Evolutionary conservation across 352 stramenopile species (phyloP).

Genomic region (Phytophthora multivora): DNA sequence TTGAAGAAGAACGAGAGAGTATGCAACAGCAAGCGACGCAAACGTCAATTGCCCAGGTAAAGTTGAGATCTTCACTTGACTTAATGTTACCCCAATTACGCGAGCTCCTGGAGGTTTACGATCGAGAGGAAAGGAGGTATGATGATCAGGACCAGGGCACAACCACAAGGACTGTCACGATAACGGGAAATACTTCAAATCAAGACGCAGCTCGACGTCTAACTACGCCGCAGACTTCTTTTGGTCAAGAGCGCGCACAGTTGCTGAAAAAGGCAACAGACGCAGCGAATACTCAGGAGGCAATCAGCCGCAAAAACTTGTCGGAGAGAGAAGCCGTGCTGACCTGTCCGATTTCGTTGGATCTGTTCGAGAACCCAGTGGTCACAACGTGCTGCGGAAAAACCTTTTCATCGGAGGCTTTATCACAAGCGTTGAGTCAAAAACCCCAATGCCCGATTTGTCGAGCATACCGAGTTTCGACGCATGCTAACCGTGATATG

Average conservation of each 20-base stretch:
- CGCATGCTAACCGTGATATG: conserved; percentile 20
- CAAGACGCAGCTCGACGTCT: conserved; percentile 8
- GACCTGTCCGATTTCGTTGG: conserved; percentile 31
- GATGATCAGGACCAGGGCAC: not conserved
- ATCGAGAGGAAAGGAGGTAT: conserved; percentile 13
- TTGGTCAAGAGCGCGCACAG: conserved; percentile 20
- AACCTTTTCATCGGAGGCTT: conserved; percentile 22
- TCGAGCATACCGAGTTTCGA: conserved; percentile 7
- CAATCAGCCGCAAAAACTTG: conserved; percentile 10
- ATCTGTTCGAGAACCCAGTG: conserved; percentile 33
- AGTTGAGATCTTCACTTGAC: conserved; percentile 11
- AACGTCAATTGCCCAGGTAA: conserved; percentile 1
- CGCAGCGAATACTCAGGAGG: conserved; percentile 1
- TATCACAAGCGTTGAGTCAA: conserved; percentile 11
- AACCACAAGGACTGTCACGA: not conserved
- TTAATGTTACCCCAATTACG: conserved; percentile 19
- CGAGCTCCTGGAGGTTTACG: conserved; percentile 12
- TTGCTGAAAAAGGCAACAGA: conserved; percentile 22
- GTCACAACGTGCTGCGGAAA: conserved; percentile 28
- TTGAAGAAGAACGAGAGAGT: conserved; percentile 17
- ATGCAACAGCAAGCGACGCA: conserved; percentile 8
- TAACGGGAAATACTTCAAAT: not conserved
- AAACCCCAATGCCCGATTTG: conserved; percentile 24
- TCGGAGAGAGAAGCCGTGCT: conserved; percentile 17
- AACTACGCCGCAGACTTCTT: conserved; percentile 2